Evolutionary conservation across 2,329 filamentous ascomycete species (phyloP), one percentile per base, ranked within the genome.

Genomic region (Aspergillus vadensis): DNA sequence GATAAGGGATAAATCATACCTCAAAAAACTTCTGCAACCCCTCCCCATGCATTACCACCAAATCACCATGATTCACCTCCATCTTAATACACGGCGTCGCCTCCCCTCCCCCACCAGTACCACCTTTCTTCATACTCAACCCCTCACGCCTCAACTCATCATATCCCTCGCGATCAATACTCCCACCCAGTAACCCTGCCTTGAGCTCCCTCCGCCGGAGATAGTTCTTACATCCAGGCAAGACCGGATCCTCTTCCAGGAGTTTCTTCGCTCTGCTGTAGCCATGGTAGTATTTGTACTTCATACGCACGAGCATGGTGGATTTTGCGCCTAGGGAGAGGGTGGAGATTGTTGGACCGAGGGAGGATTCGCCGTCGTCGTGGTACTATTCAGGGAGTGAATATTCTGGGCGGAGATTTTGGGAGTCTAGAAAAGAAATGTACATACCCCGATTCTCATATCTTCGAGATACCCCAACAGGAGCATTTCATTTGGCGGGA

Each of bases 1-100:
- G n/a, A 32, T 1, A 17, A 32, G 7, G 41, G 2, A 30, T 12
- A 1, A 17, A 19, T 60, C 68, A 54, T 65, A 78, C 76, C 72
- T 87, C 84, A 39, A 81, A 83, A 63, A 81, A 86, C 64, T 79
- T 80, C 68, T 87, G 85, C 12, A 87, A 70, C 2, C 74, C 71
- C 5, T 75, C 77, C 0, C 85, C 85, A 65, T 85, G 80, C 85
- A 87, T 87, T 8, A 86, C 74, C 0, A 86, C 78, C 19, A 86
- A 70, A 66, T 86, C 85, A 0, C 85, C 85, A 69, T 87, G 85
- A 15, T 79, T 74, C 6, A 87, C 72, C 1, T 77, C 74, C 68
- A 86, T 70, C 1, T 72, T 77, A 14, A 86, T 73, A 9, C 75
- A 57, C 2, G 67, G 62, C 7, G 69, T 69, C 48, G 64, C 71